Percentiles rank a stretch among this genome's conserved stretches.
Conservation (phyloP, 2,329 filamentous ascomycete species). For the Neophaeococcomyces mojaviensis region DNA sequence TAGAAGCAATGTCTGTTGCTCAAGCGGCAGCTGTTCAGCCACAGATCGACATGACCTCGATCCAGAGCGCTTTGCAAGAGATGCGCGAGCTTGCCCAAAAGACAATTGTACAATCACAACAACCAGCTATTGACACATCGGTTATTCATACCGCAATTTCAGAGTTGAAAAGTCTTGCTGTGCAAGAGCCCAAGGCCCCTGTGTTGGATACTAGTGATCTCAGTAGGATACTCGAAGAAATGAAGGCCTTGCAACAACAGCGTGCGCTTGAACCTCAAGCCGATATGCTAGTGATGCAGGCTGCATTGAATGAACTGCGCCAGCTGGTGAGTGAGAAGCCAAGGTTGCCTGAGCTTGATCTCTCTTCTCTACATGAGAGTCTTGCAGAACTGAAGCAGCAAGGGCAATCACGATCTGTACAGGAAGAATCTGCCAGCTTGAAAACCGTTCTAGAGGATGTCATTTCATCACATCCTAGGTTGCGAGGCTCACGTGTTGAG, state of each 20-base stretch:
- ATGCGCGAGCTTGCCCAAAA: slow-evolving; percentile 23
- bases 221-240: slow-evolving; percentile 5
- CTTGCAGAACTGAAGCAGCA: slow-evolving; percentile 31
- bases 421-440: slow-evolving; percentile 45
- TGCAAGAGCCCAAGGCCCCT: slow-evolving; percentile 9
- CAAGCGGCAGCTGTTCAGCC: slow-evolving; percentile 17
- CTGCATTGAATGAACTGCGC: slow-evolving; percentile 30
- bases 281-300: slow-evolving; percentile 33
- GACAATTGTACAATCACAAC: slow-evolving; percentile 33
- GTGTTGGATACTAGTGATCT: slow-evolving; percentile 5
- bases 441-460: slow-evolving; percentile 57
- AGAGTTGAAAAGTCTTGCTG: slow-evolving; percentile 25
- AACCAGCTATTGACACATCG: slow-evolving; percentile 29
- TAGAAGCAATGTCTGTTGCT: slow-evolving; percentile 51
- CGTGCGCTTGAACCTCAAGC: slow-evolving; percentile 20
- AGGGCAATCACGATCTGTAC: slow-evolving; percentile 30
- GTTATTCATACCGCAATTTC: slow-evolving; percentile 33
- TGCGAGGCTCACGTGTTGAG: slow-evolving; percentile 39
- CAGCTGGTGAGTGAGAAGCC: slow-evolving; percentile 18
- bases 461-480: slow-evolving; percentile 51
- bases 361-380: slow-evolving; percentile 2
- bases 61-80: slow-evolving; percentile 33
- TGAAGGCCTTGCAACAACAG: slow-evolving; percentile 7
- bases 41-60: slow-evolving; percentile 30
- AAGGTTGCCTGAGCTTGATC: slow-evolving; percentile 6